Evolutionary conservation across 768 basidiomycete genomes (phyloP).

Genomic region (Cubamyces lactineus): DNA sequence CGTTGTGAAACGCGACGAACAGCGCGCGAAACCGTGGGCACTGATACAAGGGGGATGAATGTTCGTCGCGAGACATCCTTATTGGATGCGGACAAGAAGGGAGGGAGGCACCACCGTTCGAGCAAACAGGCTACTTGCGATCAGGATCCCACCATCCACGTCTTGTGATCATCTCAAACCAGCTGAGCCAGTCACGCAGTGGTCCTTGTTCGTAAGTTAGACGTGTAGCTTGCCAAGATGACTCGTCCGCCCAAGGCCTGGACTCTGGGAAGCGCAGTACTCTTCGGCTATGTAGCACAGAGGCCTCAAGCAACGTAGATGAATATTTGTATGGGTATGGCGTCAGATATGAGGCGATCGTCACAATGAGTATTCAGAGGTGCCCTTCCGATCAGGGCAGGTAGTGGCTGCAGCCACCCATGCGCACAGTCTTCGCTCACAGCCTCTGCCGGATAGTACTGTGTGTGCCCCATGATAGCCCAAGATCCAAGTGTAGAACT

Average conservation of each 20-base stretch:
- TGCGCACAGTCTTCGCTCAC: too few species aligned
- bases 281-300: too few species aligned
- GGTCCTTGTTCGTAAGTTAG: neutral
- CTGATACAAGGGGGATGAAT: neutral
- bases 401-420: neutral
- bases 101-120: too few species aligned
- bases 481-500: too few species aligned
- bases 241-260: neutral
- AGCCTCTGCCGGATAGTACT: too few species aligned
- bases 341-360: too few species aligned
- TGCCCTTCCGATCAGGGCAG: neutral
- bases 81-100: too few species aligned
- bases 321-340: too few species aligned
- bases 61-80: too few species aligned
- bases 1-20: slow-evolving; percentile 6
- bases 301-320: too few species aligned
- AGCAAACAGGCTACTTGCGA: neutral
- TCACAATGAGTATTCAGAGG: neutral
- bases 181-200: slow-evolving; percentile 8
- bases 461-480: too few species aligned
- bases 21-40: neutral
- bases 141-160: neutral
- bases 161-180: slow-evolving; percentile 4
- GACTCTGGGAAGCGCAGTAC: too few species aligned
- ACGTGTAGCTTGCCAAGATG: neutral